phyloP scores from a whole-genome alignment of 768 basidiomycete species.

The Boletellus sp. region DNA sequence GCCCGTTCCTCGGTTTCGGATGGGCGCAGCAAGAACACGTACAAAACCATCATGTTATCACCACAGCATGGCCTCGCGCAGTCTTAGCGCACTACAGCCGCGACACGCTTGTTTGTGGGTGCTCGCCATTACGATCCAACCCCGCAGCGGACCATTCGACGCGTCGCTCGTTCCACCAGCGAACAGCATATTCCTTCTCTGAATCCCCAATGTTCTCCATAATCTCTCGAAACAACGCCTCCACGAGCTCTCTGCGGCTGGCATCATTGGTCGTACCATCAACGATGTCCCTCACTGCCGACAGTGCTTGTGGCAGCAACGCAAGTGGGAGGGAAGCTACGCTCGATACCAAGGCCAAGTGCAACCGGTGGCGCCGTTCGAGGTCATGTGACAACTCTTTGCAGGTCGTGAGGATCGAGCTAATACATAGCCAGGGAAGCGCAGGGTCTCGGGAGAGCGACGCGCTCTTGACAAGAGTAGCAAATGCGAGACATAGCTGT shows the following conservation, averaged over 20 bases:
- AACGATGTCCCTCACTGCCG: conserved; percentile 40
- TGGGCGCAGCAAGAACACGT: no score
- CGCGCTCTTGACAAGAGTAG: conserved; percentile 66
- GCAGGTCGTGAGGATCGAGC: conserved; percentile 49
- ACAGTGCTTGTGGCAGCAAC: conserved; percentile 54
- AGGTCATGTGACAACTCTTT: conserved; percentile 18
- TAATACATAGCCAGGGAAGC: conserved; percentile 70
- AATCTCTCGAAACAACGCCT: conserved; percentile 61
- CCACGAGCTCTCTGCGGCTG: conserved; percentile 44
- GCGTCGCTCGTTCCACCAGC: conserved; percentile 66
- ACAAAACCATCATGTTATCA: no score
- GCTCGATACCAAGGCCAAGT: conserved; percentile 60
- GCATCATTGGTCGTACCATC: conserved; percentile 27
- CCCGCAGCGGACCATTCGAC: conserved; percentile 18
- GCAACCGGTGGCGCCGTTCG: conserved; percentile 49
- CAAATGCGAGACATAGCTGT: conserved; percentile 72
- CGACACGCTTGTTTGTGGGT: background rate
- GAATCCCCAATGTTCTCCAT: conserved; percentile 61
- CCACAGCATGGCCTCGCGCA: no score
- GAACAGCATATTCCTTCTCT: conserved; percentile 63
- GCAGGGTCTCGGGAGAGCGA: conserved; percentile 38
- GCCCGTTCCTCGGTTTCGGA: no score
- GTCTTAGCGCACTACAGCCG: conserved; percentile 9
- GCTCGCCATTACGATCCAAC: background rate
- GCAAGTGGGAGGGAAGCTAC: conserved; percentile 58